Evolutionary conservation across 2,329 filamentous ascomycete genomes (phyloP), one percentile per base, ranked within the genome.

Genomic region (Botrytis aclada): DNA sequence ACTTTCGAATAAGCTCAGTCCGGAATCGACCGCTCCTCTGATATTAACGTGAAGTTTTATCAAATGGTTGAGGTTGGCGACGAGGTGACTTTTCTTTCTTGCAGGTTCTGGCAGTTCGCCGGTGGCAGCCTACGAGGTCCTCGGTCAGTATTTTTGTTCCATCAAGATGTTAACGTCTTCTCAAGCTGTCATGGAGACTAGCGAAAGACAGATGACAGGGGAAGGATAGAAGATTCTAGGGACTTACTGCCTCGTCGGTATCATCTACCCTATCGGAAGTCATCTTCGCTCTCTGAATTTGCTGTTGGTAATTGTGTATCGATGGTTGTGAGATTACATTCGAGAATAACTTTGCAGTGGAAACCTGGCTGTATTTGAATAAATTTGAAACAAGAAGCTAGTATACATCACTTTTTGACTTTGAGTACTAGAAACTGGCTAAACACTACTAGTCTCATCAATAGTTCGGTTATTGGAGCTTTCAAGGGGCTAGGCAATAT

Each of bases 221-320:
- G 18, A 0, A 56, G 2, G 14, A 22, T 22, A 3, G 14, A 29
- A 39, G 7, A 9, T 9, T 41, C 3, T 0, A 10, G n/a, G 3
- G 2, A 32, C 65, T 69, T 41, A 69, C 65, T 32, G 65, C 65
- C 9, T 69, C 47, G 0, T 56, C 20, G 8, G 47, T 58, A 41
- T 56, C 18, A 9, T 69, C 47, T 43, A 39, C 47, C 65, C 47
- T 16, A 43, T 56, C 14, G 6, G 32, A 69, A 22, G 65, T 25
- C 65, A 69, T 58, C 10, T 39, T 37, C 22, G 10, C 37, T 9
- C 10, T 69, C n/a, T 8, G 3, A 3, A 22, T 16, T 56, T 29
- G 18, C 10, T 25, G 18, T 32, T 22, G 34, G 16, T 22, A 14
- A 41, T 29, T 32, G 25, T 56, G 18, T n/a, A 20, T 66, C 18